Percentiles rank a stretch among this genome's conserved stretches.
Evolutionary conservation across 768 basidiomycete genomes (phyloP).

Genomic region (Leucocoprinus leucothites): DNA sequence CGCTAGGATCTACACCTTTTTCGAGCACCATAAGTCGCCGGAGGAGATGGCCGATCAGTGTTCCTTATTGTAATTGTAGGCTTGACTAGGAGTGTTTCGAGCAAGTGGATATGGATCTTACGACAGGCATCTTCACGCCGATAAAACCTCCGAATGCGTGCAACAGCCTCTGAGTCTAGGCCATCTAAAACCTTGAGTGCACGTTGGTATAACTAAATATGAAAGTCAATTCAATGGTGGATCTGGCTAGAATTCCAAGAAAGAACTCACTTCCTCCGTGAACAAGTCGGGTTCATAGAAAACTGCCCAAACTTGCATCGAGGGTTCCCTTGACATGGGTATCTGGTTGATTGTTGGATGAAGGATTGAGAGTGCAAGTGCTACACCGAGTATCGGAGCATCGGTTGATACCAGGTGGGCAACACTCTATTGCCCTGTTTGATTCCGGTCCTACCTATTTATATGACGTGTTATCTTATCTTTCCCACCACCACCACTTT

Average conservation of each 20-base stretch:
- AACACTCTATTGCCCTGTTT: no score
- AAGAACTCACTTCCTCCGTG: conserved; percentile 36
- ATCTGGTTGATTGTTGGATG: background rate
- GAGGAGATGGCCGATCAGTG: conserved; percentile 73
- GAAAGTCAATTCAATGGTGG: conserved; percentile 12
- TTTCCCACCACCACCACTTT: background rate
- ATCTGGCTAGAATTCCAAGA: conserved; percentile 8
- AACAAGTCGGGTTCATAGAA: conserved; percentile 38
- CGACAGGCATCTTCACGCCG: conserved; percentile 75
- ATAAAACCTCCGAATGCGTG: conserved; percentile 63
- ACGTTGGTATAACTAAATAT: conserved; percentile 56
- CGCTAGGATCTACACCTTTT: conserved; percentile 44
- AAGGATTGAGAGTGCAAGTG: background rate
- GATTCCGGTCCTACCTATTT: no score
- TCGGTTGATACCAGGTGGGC: no score
- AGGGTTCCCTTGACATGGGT: conserved; percentile 10
- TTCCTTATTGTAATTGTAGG: conserved; percentile 42
- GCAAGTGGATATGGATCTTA: conserved; percentile 29
- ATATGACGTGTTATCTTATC: background rate
- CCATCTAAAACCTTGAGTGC: conserved; percentile 48
- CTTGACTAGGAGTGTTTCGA: conserved; percentile 4
- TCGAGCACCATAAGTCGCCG: conserved; percentile 60
- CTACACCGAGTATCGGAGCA: background rate
- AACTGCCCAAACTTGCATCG: conserved; percentile 45
- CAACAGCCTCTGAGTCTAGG: conserved; percentile 47